These are phyloP conservation scores for Botrytis galanthina DNA, from an alignment of 2,329 filamentous ascomycete genomes.

Conservation along the genomic window DNA sequence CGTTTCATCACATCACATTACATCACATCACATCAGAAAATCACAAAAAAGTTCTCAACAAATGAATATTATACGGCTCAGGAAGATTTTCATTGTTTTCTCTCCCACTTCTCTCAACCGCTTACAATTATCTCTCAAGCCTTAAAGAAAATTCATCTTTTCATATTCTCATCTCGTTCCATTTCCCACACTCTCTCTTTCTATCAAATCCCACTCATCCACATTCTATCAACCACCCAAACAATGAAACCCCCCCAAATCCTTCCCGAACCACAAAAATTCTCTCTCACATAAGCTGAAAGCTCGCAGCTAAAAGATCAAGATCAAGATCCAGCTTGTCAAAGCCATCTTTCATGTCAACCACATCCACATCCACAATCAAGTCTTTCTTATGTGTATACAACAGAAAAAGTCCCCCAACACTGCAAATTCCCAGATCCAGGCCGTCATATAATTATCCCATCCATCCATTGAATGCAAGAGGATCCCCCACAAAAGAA, in stretches of 20 bases:
- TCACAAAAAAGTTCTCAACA: neutral
- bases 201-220: neutral
- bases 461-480: constrained; percentile 14
- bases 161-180: neutral
- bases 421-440: neutral
- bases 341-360: neutral
- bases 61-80: neutral
- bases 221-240: neutral
- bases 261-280: neutral
- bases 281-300: neutral
- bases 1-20: no score
- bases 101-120: neutral
- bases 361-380: neutral
- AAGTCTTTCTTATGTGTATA: neutral
- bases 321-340: constrained; percentile 1
- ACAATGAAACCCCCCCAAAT: neutral
- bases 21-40: neutral
- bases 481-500: neutral
- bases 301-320: neutral
- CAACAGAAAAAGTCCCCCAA: neutral
- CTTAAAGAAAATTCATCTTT: neutral
- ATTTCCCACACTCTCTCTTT: neutral
- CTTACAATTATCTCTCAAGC: no score
- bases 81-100: constrained; percentile 1
- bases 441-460: constrained; percentile 8